Percentiles rank a stretch among this genome's conserved stretches.
Evolutionary conservation across 805 yeast species (phyloP).

Genomic region (Clavispora phyllophila): DNA sequence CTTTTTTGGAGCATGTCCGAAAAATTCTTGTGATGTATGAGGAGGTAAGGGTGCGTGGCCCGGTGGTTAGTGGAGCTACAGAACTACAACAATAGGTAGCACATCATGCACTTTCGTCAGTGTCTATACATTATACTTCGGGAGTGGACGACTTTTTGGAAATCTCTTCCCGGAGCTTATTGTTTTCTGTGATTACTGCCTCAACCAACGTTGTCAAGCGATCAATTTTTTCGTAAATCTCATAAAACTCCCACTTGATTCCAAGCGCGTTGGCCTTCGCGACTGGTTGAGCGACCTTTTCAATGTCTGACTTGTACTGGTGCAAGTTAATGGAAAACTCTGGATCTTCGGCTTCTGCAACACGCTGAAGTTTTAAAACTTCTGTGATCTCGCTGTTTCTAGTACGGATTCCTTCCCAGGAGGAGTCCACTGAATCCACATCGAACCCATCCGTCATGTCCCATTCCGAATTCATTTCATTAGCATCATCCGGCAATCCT

Average conservation of each 20-base stretch:
- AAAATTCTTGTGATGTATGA: conserved; percentile 2
- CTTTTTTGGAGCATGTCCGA: background rate
- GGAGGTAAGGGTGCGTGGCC: conserved; percentile 1
- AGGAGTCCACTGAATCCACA: conserved; percentile 22
- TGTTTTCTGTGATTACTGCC: conserved; percentile 31
- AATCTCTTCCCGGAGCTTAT: conserved; percentile 12
- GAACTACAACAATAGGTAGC: background rate
- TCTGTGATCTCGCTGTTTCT: conserved; percentile 33
- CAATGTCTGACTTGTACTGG: conserved; percentile 49
- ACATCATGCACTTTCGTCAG: background rate
- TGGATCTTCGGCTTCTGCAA: conserved; percentile 67
- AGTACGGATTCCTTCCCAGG: conserved; percentile 36
- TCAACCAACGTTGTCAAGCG: conserved; percentile 38
- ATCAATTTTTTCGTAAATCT: conserved; percentile 49
- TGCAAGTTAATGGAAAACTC: conserved; percentile 50
- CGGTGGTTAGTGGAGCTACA: background rate
- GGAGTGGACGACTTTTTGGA: background rate
- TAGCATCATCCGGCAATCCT: conserved; percentile 70
- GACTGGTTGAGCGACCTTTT: conserved; percentile 53
- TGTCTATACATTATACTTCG: background rate
- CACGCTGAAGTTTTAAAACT: conserved; percentile 45
- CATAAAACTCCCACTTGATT: conserved; percentile 60
- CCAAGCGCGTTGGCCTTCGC: conserved; percentile 49
- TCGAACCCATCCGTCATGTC: conserved; percentile 71
- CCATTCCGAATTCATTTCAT: conserved; percentile 76